These are phyloP conservation scores for Ceratocystiopsis sp. DNA, from an alignment of 2,329 filamentous ascomycete species.

Conservation along the genomic window DNA sequence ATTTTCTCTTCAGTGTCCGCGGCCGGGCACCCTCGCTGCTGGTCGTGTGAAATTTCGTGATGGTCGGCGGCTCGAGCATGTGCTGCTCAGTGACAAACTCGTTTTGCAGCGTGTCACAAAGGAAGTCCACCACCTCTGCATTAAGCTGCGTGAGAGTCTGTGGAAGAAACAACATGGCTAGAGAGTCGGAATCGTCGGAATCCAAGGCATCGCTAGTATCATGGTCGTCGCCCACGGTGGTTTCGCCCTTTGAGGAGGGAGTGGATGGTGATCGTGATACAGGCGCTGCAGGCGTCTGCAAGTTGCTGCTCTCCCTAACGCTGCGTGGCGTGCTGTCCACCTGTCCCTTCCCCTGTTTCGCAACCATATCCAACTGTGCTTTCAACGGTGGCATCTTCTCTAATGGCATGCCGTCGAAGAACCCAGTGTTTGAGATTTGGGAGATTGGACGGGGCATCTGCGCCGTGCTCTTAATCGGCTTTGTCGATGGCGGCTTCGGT, in stretches of 20 bases:
- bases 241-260: not conserved
- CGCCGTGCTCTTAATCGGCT: slow-evolving; percentile 11
- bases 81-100: slow-evolving; percentile 35
- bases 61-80: slow-evolving; percentile 23
- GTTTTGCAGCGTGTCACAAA: slow-evolving; percentile 42
- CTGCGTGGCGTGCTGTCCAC: slow-evolving; percentile 7
- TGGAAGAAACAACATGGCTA: slow-evolving; percentile 23
- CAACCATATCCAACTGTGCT: slow-evolving; percentile 5
- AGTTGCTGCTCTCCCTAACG: slow-evolving; percentile 10
- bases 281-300: too few species aligned
- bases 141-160: slow-evolving; percentile 39
- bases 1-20: slow-evolving; percentile 19
- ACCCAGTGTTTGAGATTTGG: slow-evolving; percentile 17
- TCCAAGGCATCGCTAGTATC: slow-evolving; percentile 9
- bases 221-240: slow-evolving; percentile 13
- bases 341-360: slow-evolving; percentile 10
- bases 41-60: slow-evolving; percentile 14
- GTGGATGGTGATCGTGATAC: slow-evolving; percentile 1
- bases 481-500: slow-evolving; percentile 6
- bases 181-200: too few species aligned
- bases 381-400: slow-evolving; percentile 17
- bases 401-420: slow-evolving; percentile 16
- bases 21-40: slow-evolving; percentile 5
- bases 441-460: slow-evolving; percentile 17
- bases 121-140: slow-evolving; percentile 38